Conservation (phyloP, 345 rosid species). For the Alliaria petiolata region DNA sequence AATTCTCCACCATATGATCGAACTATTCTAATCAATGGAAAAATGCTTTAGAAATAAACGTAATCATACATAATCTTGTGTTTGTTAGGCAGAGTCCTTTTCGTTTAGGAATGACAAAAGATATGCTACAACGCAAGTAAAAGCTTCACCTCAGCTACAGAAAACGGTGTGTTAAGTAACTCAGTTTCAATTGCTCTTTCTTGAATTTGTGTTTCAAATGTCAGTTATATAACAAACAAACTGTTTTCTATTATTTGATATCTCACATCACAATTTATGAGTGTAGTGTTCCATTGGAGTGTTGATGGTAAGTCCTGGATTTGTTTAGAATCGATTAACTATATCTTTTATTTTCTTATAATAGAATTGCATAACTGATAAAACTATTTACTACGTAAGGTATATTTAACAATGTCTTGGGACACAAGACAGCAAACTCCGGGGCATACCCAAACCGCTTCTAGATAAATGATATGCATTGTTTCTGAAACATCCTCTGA, state of each 20-base stretch:
- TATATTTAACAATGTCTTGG: slow-evolving; percentile 47
- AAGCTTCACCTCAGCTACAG: slow-evolving; percentile 63
- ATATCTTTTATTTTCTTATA: no score
- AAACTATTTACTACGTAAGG: no score
- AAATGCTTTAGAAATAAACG: no score
- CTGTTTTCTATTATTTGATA: slow-evolving; percentile 4
- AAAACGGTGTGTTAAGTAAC: slow-evolving; percentile 50
- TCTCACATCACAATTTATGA: background rate
- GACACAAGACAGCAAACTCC: slow-evolving; percentile 85
- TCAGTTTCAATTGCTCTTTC: background rate
- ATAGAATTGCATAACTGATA: background rate
- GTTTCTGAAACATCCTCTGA: slow-evolving; percentile 77
- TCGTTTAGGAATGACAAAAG: slow-evolving; percentile 43
- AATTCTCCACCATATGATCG: no score
- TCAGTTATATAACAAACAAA: background rate
- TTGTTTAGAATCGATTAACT: no score
- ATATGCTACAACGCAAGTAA: slow-evolving; percentile 44
- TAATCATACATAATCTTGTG: no score
- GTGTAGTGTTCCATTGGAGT: slow-evolving; percentile 69
- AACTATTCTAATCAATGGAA: no score
- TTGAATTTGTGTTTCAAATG: background rate
- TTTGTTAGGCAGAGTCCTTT: slow-evolving; percentile 48
- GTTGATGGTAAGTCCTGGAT: slow-evolving; percentile 78
- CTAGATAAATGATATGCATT: slow-evolving; percentile 91
- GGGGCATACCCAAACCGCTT: slow-evolving; percentile 87